Base-by-base conservation (phyloP, 2,329 filamentous ascomycete genomes). In the Fusarium pseudonygamai region DNA sequence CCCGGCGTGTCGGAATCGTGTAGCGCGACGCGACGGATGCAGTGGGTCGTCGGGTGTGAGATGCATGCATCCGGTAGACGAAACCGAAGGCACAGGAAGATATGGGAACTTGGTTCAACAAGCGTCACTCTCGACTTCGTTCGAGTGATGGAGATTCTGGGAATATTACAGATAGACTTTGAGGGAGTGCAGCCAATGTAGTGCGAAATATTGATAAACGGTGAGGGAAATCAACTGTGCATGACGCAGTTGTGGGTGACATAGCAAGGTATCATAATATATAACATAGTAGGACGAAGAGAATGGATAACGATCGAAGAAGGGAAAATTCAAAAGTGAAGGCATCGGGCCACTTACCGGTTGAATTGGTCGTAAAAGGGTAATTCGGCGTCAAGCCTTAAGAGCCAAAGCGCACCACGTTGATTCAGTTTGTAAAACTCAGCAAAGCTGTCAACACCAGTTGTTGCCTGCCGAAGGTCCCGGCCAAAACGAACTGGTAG, bases 11-110 rank as follows among this genome's bases (percentile, higher is more conserved):
- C 76, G 75, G 76, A 73, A 76, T 66, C 67, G 74, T 78, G 76
- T 77, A 77, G 75, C 76, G 76, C 75, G 76, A 77, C 74, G 76
- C 69, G 75, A 76, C 67, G 67, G 64, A 74, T 62, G 47, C 47
- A 50, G 75, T 78, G 76, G 76, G 74, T 73, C 76, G 56, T 66
- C 65, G 67, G 77, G 67, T 62, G 49, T 60, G 53, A 76, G 60
- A 77, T 78, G 74, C 77, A 76, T 74, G 75, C 71, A 77, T 71
- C 77, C 72, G 76, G 50, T 61, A 68, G 40, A 69, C 49, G 64
- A 50, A 45, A 36, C 56, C 34, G 39, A 57, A 50, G 50, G 40
- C 28, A 57, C 39, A 58, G 22, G 32, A 46, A 52, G 20, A 42
- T 60, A 53, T 28, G 40, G n/a, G 40, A 69, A 67, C 56, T 55